Percentiles rank a stretch among this genome's conserved stretches.
phyloP scores from a whole-genome alignment of 176 grass and related monocot genomes.

The Paspalum vaginatum region DNA sequence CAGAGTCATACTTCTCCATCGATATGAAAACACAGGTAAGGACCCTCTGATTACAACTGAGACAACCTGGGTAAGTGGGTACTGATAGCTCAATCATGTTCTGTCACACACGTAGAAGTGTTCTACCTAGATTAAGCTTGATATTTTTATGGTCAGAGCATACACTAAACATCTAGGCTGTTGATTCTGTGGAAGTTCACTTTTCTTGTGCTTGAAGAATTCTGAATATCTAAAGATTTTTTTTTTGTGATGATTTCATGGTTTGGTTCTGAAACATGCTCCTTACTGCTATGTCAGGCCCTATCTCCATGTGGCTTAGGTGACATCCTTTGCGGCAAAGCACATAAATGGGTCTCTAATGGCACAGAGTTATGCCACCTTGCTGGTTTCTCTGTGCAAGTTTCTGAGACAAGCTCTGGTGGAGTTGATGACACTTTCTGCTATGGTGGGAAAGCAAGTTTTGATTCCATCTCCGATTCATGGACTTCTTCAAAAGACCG shows the following conservation, averaged over 20 bases:
- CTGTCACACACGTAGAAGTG: not conserved
- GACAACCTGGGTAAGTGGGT: not conserved
- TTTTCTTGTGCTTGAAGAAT: conserved; percentile 22
- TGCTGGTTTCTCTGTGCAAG: conserved; percentile 85
- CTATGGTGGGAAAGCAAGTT: conserved; percentile 92
- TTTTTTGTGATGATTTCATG: not conserved
- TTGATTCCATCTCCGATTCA: conserved; percentile 76
- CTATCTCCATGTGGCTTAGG: conserved; percentile 92
- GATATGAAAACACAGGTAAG: conserved; percentile 90
- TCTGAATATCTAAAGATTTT: conserved; percentile 7
- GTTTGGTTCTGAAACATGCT: conserved; percentile 33
- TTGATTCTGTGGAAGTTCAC: not conserved
- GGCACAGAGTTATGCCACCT: conserved; percentile 79
- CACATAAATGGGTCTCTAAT: conserved; percentile 85
- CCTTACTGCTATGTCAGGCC: conserved; percentile 57
- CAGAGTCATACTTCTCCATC: conserved; percentile 75
- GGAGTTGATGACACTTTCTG: conserved; percentile 71
- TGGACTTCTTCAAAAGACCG: conserved; percentile 62
- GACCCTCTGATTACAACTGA: not conserved
- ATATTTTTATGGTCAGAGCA: conserved; percentile 20
- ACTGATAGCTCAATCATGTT: conserved; percentile 14
- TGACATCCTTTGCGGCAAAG: conserved; percentile 88
- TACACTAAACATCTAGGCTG: conserved; percentile 13
- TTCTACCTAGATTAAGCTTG: conserved; percentile 11
- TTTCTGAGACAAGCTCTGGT: conserved; percentile 34